Evolutionary conservation across 345 rosid genomes (phyloP), one percentile per base, ranked within the genome.

Genomic region (Euphorbia peplus): DNA sequence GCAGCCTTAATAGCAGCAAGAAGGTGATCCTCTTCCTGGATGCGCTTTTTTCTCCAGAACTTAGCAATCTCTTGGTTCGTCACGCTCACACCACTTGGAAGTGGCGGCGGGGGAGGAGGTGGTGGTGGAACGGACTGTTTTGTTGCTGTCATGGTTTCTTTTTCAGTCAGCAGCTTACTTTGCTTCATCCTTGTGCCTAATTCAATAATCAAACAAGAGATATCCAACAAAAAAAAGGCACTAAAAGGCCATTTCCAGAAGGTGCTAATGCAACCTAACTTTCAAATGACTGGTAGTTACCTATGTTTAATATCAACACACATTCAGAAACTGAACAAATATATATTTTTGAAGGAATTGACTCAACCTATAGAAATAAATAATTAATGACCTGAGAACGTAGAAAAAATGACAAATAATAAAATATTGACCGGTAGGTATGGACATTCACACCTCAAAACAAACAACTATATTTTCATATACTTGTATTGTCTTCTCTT

Each of bases 1-100:
- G 95, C 91, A 12, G 96, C 96, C 69, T 92, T 92, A 76, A 90
- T 88, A 61, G 98, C 96, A 63, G 93, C 95, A 28, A 86, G 83
- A 75, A 92, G 90, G 73, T 90, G 98, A 47, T 88, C 95, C 75
- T 92, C 96, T 83, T 90, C 90, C 54, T 75, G 83, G 47, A 84
- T 68, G 53, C 80, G 85, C 75, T 85, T 92, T 79, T 75, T 79
- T 78, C 88, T 87, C 97, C 96, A 92, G 70, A 82, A 92, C 79
- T 78, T 85, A 21, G 89, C 93, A 55, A 92, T 90, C 83, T 90
- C 91, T 69, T 61, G 85, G 39, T 88, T 90, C 0, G 98, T 92
- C 54, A 90, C 82, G 55, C 96, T 88, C 26, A 78, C 80, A 30
- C 70, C 46, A 10, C 32, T 58, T 0, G 79, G 85, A 75, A 74